phyloP scores from a whole-genome alignment of 768 basidiomycete species.

The Boletus coccyginus region DNA sequence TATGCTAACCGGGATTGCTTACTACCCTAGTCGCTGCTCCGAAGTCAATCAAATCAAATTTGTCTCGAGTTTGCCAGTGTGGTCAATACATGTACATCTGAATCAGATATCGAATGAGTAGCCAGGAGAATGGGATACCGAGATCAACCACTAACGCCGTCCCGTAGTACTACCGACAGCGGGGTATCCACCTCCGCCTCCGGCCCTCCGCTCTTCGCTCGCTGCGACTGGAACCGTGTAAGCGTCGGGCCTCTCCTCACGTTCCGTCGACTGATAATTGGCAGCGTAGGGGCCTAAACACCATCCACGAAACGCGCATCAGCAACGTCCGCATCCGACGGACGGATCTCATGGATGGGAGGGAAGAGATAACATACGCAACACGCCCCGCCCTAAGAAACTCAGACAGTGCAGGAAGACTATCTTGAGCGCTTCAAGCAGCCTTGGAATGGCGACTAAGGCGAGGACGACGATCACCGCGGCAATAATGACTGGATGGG shows the following conservation, averaged over 20 bases:
- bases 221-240: slow-evolving; percentile 9
- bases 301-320: too few species aligned
- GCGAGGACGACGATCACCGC: too few species aligned
- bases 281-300: too few species aligned
- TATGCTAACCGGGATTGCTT: slow-evolving; percentile 15
- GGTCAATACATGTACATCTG: neutral
- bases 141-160: neutral
- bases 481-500: too few species aligned
- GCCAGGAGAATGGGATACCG: neutral
- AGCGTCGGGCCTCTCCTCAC: neutral
- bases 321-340: too few species aligned
- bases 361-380: too few species aligned
- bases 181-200: neutral
- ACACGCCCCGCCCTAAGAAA: too few species aligned
- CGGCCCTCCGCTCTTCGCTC: neutral
- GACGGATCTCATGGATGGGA: too few species aligned
- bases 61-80: neutral
- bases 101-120: neutral
- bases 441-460: too few species aligned
- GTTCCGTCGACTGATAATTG: too few species aligned
- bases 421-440: too few species aligned
- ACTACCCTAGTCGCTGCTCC: slow-evolving; percentile 5
- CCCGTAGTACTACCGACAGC: neutral
- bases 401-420: too few species aligned
- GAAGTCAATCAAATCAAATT: neutral